These are phyloP conservation scores for Nidularia sp. DNA, from an alignment of 768 basidiomycete genomes.

Conservation along the genomic window DNA sequence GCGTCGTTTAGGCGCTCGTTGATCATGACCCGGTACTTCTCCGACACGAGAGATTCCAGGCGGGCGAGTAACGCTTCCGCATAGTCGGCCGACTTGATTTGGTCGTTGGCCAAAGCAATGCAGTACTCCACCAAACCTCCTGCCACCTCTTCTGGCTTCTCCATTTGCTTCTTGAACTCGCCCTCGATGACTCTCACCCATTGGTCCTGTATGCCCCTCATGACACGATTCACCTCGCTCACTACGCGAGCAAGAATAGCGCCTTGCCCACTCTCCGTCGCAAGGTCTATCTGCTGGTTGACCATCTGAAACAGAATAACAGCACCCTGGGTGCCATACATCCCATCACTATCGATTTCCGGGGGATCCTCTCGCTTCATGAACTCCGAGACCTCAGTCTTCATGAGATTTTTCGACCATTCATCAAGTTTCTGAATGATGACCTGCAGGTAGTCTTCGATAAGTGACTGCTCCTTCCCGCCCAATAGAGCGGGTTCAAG, in stretches of 20 bases:
- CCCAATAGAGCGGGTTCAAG: conserved; percentile 90
- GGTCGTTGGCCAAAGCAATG: conserved; percentile 96
- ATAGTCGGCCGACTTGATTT: conserved; percentile 93
- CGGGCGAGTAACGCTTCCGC: conserved; percentile 82
- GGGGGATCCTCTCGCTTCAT: conserved; percentile 78
- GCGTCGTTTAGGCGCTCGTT: conserved; percentile 89
- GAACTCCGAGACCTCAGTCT: conserved; percentile 84
- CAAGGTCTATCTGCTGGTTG: conserved; percentile 93
- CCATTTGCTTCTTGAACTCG: conserved; percentile 84
- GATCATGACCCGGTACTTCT: conserved; percentile 84
- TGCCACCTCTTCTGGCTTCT: conserved; percentile 84
- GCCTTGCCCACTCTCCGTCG: conserved; percentile 94
- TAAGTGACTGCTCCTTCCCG: conserved; percentile 88
- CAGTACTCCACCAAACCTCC: conserved; percentile 93
- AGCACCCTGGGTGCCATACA: conserved; percentile 89
- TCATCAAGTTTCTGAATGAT: conserved; percentile 96
- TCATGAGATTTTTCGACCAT: conserved; percentile 94
- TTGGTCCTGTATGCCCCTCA: conserved; percentile 82
- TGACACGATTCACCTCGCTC: conserved; percentile 82
- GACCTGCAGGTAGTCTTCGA: conserved; percentile 92
- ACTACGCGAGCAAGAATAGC: conserved; percentile 89
- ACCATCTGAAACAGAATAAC: conserved; percentile 98
- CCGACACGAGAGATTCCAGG: conserved; percentile 87
- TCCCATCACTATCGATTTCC: conserved; percentile 83
- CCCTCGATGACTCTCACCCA: conserved; percentile 82